Conservation (phyloP, 1,284 basidiomycete species). For the Wallemia ichthyophaga region DNA sequence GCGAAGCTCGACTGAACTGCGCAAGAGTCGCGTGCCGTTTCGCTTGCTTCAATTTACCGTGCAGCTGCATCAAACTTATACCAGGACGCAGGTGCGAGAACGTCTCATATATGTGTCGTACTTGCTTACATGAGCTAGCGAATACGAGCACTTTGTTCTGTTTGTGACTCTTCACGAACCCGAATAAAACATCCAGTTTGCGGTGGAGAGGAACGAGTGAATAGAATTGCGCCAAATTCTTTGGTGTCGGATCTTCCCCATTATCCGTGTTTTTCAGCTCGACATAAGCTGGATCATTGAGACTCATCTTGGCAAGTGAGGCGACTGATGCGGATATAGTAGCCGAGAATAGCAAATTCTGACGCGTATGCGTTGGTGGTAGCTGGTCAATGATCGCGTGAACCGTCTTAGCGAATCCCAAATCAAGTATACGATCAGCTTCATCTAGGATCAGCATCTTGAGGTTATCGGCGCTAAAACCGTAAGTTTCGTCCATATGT, state of each 20-base stretch:
- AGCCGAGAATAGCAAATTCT: slow-evolving; percentile 86
- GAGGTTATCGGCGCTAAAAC: slow-evolving; percentile 67
- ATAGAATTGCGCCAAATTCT: slow-evolving; percentile 69
- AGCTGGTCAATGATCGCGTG: slow-evolving; percentile 71
- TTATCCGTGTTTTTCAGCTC: slow-evolving; percentile 22
- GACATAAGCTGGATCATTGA: slow-evolving; percentile 53
- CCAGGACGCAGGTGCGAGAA: slow-evolving; percentile 89
- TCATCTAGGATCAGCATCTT: slow-evolving; percentile 91
- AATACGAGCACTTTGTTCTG: slow-evolving; percentile 82
- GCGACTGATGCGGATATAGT: slow-evolving; percentile 77
- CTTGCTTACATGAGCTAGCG: slow-evolving; percentile 83
- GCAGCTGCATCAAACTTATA: slow-evolving; percentile 60
- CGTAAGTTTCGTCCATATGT: slow-evolving; percentile 92
- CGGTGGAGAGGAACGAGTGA: slow-evolving; percentile 49
- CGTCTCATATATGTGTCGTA: slow-evolving; percentile 83
- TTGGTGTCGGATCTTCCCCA: slow-evolving; percentile 21
- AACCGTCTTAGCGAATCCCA: slow-evolving; percentile 72
- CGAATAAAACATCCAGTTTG: slow-evolving; percentile 77
- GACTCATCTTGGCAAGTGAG: slow-evolving; percentile 64
- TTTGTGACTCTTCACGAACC: slow-evolving; percentile 79
- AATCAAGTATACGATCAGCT: slow-evolving; percentile 82
- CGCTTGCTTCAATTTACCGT: slow-evolving; percentile 90
- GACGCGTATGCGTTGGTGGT: slow-evolving; percentile 33
- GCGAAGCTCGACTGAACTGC: slow-evolving; percentile 44
- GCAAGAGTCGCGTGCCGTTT: slow-evolving; percentile 54